phyloP scores from a whole-genome alignment of 202 grass and related monocot species.

The Carex arenaria region DNA sequence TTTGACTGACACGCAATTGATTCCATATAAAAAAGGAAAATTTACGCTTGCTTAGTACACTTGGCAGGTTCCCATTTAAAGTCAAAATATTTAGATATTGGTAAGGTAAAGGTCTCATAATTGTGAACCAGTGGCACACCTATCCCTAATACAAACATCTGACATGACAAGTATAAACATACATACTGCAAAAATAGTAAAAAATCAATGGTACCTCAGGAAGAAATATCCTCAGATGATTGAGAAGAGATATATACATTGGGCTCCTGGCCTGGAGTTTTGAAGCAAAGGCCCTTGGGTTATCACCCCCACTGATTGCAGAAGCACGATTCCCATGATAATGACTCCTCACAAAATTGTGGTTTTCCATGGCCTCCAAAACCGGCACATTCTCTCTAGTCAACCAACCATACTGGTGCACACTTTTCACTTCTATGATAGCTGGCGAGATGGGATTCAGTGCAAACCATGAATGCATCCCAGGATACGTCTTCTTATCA shows the following conservation, averaged over 20 bases:
- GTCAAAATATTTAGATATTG: neutral
- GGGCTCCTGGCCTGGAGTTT: slow-evolving; percentile 94
- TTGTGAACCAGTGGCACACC: neutral
- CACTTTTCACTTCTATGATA: slow-evolving; percentile 92
- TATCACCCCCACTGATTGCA: slow-evolving; percentile 44
- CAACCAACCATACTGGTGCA: slow-evolving; percentile 97
- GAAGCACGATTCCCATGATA: slow-evolving; percentile 84
- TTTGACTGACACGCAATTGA: neutral
- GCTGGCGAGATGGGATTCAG: slow-evolving; percentile 88
- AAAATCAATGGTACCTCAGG: slow-evolving; percentile 71
- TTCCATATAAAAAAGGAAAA: neutral
- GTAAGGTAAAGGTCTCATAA: neutral
- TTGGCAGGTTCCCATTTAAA: neutral
- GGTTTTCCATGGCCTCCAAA: slow-evolving; percentile 92
- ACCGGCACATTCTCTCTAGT: slow-evolving; percentile 95
- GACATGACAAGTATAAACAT: neutral
- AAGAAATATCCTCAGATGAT: slow-evolving; percentile 97
- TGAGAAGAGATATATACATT: slow-evolving; percentile 95
- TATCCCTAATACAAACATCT: neutral
- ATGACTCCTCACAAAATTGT: slow-evolving; percentile 74
- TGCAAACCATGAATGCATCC: slow-evolving; percentile 99
- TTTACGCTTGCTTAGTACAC: neutral
- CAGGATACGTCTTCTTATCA: slow-evolving; percentile 97
- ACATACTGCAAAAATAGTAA: slow-evolving; percentile 16
- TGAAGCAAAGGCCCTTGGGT: slow-evolving; percentile 85